Base-by-base conservation (phyloP, 2,329 filamentous ascomycete species). In the Macrophomina tecta region DNA sequence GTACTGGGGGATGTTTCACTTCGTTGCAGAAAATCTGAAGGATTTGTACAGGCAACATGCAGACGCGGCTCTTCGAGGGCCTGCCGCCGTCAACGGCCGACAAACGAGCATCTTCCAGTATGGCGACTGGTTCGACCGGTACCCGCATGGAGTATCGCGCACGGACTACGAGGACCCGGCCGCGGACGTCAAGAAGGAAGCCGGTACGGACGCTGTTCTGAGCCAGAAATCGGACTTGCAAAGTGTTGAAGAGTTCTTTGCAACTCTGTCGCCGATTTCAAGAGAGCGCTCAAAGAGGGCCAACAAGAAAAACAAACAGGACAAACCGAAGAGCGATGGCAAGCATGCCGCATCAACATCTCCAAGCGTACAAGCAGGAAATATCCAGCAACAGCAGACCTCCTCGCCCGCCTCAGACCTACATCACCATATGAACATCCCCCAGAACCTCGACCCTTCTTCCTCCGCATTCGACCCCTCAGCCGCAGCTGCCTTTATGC, bases 1-100 rank as follows among this genome's bases (percentile, higher is more conserved):
- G 68, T 94, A 95, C 74, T 99, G 95, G 95, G 95, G 94, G 68
- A 97, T 97, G 91, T 97, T 98, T 75, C 92, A 97, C 76, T 97
- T 93, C 81, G 94, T 98, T 86, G 90, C 93, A 0, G 94, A 98
- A 76, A 95, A 94, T 73, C 85, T 97, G 42, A 93, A 95, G 68
- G 91, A 94, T 65, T 89, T 96, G 69, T 99, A 97, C 76, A 88
- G 91, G 62, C 87, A 89, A 56, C 94, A 93, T 72, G 90, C 93
- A 16, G 93, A 97, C 76, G 90, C 90, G n/a, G 88, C 90, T 36
- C 84, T 90, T 64, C 87, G 88, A 71, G 92, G 91, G 9, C 83
- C 83, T n/a, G 78, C 76, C 12, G 83, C 69, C 5, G 66, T 67
- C 18, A 64, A 67, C 14, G 71, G 60, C 12, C 34, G 38, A 12